Evolutionary conservation across 768 basidiomycete genomes (phyloP), one percentile per base, ranked within the genome.

Genomic region (Macrolepiota dolichaula): DNA sequence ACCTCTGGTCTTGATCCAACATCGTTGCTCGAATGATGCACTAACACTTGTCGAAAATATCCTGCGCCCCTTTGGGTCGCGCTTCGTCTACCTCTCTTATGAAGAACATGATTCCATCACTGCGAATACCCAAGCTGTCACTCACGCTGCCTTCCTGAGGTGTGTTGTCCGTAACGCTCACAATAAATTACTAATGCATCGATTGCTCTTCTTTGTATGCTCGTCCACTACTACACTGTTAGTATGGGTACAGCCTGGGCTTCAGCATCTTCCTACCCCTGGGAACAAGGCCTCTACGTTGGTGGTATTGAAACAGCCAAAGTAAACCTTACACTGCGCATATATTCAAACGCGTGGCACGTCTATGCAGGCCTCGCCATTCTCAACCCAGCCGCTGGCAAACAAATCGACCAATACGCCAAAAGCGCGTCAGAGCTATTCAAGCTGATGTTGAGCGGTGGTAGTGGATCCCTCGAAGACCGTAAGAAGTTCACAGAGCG

Each of bases 201-300:
- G 47, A 49, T 49, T 49, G 12, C 9, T 24, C 47, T 49, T n/a
- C 29, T 32, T 32, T 7, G 29, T 7, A 32, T 32, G 29, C 29
- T 32, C 29, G 7, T 7, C 29, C 7, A 32, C 29, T 32, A 3
- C 29, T 32, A 22, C 11, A 24, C 5, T 11, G 51, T 54, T 47
- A 98, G 97, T 65, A 99, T 99, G 97, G 97, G 97, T 6, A 96
- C 94, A 0, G 97, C 97, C 0, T 99, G 97, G 97, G 83, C 85
- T 37, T 81, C 83, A 38, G 79, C 86, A 11, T 74, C 77, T 6
- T 79, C 82, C 22, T 98, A 97, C 72, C 97, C 97, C 3, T 98
- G 97, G 97, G 96, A 98, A 74, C 85, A 90, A 42, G 92, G 93
- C 1, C 86, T 91, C 52, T 98, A 98, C 74, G 93, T 97, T 32